Base-by-base conservation (phyloP, 345 rosid species). In the Luvunga scandens region DNA sequence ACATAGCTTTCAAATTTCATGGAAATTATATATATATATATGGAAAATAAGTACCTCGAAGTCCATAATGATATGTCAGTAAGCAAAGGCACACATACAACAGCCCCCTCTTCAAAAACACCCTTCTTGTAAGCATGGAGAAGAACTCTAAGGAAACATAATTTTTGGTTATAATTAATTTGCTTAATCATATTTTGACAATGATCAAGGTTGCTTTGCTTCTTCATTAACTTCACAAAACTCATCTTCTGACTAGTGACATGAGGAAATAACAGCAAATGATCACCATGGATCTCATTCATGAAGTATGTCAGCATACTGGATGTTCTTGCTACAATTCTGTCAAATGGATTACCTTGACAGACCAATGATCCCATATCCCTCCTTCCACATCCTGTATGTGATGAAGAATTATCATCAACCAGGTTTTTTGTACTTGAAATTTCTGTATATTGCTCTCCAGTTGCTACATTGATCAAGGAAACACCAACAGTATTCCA, bases 81-180 rank as follows among this genome's bases (percentile, higher is more conserved):
- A 33, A 80, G 79, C 71, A 19, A 66, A 56, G 95, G 97, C 48
- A 94, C 94, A 65, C 97, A 89, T 62, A 95, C 82, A 79, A 95
- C 84, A 6, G 98, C 97, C 38, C 97, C 96, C 71, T 89, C 98
- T 83, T 93, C 97, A 57, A 92, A 86, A 81, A 86, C 83, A 59
- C 98, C 94, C 81, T 92, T 90, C 84, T 86, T 91, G 80, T 79
- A 87, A 73, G 97, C 91, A 78, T 84, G 90, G 79, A 95, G 92
- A 77, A 85, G 84, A 82, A 94, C 96, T 86, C 97, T 89, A 42
- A 93, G 76, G 71, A 91, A 90, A 87, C 90, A 90, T 75, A 89
- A 81, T 79, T 89, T 88, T 55, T 73, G 81, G 31, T 73, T 81
- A 73, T 69, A 78, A 79, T 66, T 66, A 66, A 85, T 77, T 79